These are phyloP conservation scores for Aphanomyces astaci DNA, from an alignment of 352 stramenopile genomes.

Conservation along the genomic window DNA sequence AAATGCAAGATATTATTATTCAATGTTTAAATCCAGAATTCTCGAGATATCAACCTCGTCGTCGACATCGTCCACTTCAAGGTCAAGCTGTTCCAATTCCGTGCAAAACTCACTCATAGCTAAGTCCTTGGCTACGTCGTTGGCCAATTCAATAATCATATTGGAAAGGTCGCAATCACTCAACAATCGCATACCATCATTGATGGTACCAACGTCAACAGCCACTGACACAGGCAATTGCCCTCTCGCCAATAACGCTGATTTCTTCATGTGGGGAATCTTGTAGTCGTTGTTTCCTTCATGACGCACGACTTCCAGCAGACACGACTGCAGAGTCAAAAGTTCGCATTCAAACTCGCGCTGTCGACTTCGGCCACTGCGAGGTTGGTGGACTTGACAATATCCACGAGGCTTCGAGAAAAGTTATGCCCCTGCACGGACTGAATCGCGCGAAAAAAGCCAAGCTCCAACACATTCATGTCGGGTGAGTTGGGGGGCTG, in stretches of 20 bases:
- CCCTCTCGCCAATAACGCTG: no score
- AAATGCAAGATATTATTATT: no score
- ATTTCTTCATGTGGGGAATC: not conserved
- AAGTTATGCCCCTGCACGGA: constrained; percentile 3
- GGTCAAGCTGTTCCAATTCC: not conserved
- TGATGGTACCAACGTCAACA: not conserved
- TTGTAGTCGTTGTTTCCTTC: not conserved
- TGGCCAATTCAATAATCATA: not conserved
- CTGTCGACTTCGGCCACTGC: not conserved
- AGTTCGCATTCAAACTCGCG: not conserved
- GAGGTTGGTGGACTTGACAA: not conserved
- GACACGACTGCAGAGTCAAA: not conserved
- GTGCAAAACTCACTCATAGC: not conserved
- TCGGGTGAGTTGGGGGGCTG: constrained; percentile 31
- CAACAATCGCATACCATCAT: not conserved
- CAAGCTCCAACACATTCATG: constrained; percentile 29
- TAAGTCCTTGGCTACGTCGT: not conserved
- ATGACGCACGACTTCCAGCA: not conserved
- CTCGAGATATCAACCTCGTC: no score
- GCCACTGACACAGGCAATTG: not conserved
- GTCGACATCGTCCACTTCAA: not conserved
- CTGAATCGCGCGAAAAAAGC: constrained; percentile 28
- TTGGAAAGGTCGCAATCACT: not conserved
- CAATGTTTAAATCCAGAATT: no score
- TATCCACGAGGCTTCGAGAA: not conserved